Evolutionary conservation across 352 stramenopile genomes (phyloP).

Genomic region (Phytophthora syringae): DNA sequence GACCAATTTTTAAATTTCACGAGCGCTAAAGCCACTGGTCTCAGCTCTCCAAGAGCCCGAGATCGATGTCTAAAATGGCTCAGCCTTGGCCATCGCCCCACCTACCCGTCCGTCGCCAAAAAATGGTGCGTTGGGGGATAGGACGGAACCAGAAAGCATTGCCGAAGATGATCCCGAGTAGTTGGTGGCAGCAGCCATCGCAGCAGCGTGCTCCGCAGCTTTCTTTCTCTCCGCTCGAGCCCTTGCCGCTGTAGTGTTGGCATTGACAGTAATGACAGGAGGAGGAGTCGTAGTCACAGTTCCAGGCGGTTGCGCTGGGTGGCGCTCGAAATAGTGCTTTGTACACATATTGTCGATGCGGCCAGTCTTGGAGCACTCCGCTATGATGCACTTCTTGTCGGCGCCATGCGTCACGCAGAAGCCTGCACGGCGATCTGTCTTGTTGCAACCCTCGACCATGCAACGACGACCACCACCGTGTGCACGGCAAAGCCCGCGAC

Average conservation of each 20-base stretch:
- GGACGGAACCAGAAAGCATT: constrained; percentile 30
- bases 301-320: constrained; percentile 55
- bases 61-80: constrained; percentile 35
- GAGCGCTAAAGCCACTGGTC: constrained; percentile 7
- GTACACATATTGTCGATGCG: constrained; percentile 86
- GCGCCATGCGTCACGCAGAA: constrained; percentile 86
- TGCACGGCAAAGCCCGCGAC: constrained; percentile 79
- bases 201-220: constrained; percentile 30
- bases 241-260: constrained; percentile 42
- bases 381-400: constrained; percentile 82
- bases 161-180: constrained; percentile 34
- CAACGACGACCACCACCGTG: constrained; percentile 85
- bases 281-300: constrained; percentile 41
- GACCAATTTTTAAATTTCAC: constrained; percentile 31
- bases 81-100: constrained; percentile 30
- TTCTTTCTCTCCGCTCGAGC: constrained; percentile 42
- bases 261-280: constrained; percentile 46
- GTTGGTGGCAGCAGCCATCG: constrained; percentile 10
- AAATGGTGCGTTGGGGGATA: constrained; percentile 14
- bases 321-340: constrained; percentile 87
- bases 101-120: constrained; percentile 24
- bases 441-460: constrained; percentile 87
- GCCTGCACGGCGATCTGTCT: constrained; percentile 77
- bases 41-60: constrained; percentile 10
- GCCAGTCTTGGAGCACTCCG: constrained; percentile 84